These are phyloP conservation scores for Vigna unguiculata DNA, from an alignment of 306 rosid genomes.

Conservation along the genomic window DNA sequence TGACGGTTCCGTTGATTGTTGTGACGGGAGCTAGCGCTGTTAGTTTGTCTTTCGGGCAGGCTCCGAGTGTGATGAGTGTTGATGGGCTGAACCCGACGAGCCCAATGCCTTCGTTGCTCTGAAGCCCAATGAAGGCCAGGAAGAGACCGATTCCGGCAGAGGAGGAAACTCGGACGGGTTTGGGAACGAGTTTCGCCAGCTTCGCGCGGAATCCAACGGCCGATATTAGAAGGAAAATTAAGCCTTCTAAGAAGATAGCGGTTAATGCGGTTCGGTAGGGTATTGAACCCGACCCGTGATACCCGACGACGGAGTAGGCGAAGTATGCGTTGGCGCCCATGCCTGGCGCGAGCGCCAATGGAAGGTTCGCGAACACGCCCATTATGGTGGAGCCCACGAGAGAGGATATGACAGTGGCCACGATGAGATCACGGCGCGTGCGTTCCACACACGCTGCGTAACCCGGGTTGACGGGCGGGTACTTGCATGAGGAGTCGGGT, in stretches of 20 bases:
- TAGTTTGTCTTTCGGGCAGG: conserved; percentile 61
- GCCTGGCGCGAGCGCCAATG: conserved; percentile 87
- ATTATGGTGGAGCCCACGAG: conserved; percentile 73
- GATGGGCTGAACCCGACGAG: conserved; percentile 77
- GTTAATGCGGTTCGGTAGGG: conserved; percentile 70
- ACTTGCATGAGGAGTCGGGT: conserved; percentile 68
- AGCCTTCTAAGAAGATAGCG: conserved; percentile 78
- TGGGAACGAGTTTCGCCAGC: conserved; percentile 81
- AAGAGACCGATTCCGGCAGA: conserved; percentile 89
- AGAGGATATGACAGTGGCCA: conserved; percentile 78
- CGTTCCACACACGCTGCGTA: conserved; percentile 65
- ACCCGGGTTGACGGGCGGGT: conserved; percentile 82
- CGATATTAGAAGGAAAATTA: conserved; percentile 64
- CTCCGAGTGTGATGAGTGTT: conserved; percentile 76
- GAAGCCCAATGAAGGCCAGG: conserved; percentile 85
- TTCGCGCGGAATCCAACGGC: conserved; percentile 77
- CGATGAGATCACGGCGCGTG: conserved; percentile 74
- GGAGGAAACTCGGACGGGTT: conserved; percentile 79
- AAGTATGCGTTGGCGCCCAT: conserved; percentile 94
- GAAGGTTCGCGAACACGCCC: conserved; percentile 86
- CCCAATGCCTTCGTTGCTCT: conserved; percentile 83
- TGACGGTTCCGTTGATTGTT: conserved; percentile 62
- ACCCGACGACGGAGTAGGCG: conserved; percentile 90
- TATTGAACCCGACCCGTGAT: conserved; percentile 81
- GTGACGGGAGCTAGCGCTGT: conserved; percentile 65